Evolutionary conservation across 495 filamentous ascomycete genomes (phyloP).

Genomic region (Penicillium riverlandense): DNA sequence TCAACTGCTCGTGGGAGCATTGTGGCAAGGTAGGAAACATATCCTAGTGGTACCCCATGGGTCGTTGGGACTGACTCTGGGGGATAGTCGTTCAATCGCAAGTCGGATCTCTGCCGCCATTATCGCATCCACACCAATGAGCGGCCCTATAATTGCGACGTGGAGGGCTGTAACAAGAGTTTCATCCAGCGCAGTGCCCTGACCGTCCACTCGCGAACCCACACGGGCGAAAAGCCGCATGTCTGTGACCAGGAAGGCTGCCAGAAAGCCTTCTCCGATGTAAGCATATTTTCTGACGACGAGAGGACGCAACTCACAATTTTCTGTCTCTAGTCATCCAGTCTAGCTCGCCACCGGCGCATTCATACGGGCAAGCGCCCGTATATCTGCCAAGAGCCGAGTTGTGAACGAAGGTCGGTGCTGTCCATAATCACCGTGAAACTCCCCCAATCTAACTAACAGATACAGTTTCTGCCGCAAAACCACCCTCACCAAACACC

Average conservation of each 20-base stretch:
- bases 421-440: background rate
- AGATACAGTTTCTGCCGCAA: slow-evolving; percentile 71
- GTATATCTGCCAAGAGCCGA: slow-evolving; percentile 71
- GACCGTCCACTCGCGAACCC: slow-evolving; percentile 79
- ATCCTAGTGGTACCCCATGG: too few relatives aligned
- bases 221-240: slow-evolving; percentile 88
- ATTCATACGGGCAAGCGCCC: slow-evolving; percentile 83
- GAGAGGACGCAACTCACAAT: background rate
- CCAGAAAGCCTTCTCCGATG: slow-evolving; percentile 80
- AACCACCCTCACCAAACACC: slow-evolving; percentile 82
- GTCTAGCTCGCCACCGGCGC: slow-evolving; percentile 75
- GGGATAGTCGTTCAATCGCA: slow-evolving; percentile 79
- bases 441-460: background rate
- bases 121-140: slow-evolving; percentile 90
- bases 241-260: slow-evolving; percentile 74
- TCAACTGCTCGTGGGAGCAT: slow-evolving; percentile 40
- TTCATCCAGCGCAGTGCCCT: slow-evolving; percentile 87
- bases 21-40: slow-evolving; percentile 35
- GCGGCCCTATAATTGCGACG: slow-evolving; percentile 67
- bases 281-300: slow-evolving; percentile 31
- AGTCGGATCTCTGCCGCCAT: slow-evolving; percentile 83
- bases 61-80: too few relatives aligned
- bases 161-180: slow-evolving; percentile 69
- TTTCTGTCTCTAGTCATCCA: slow-evolving; percentile 58
- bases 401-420: slow-evolving; percentile 73